phyloP scores from a whole-genome alignment of 495 filamentous ascomycete genomes.

The Gamarada debralockiae region DNA sequence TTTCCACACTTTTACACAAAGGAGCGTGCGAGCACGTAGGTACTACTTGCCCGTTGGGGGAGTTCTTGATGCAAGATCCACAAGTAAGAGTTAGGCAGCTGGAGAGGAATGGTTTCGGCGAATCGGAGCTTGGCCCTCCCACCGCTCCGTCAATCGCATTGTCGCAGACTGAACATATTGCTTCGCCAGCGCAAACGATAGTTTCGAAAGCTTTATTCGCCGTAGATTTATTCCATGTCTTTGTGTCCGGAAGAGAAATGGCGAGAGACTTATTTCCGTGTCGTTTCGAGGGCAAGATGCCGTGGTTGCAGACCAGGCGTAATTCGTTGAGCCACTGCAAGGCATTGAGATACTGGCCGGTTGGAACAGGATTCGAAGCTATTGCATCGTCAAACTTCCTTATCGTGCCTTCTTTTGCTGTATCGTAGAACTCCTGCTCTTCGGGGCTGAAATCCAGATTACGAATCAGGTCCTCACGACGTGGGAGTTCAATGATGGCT shows the following conservation, averaged over 20 bases:
- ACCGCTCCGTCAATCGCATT: too few species aligned
- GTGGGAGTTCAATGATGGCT: slow-evolving; percentile 28
- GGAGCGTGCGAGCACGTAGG: too few species aligned
- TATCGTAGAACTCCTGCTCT: slow-evolving; percentile 30
- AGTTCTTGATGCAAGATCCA: too few species aligned
- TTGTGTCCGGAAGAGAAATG: not conserved
- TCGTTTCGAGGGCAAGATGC: slow-evolving; percentile 26
- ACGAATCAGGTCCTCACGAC: slow-evolving; percentile 21
- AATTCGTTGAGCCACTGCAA: slow-evolving; percentile 39
- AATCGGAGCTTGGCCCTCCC: too few species aligned
- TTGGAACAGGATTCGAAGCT: slow-evolving; percentile 1
- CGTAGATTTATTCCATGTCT: slow-evolving; percentile 3
- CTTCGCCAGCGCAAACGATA: not conserved
- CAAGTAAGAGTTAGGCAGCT: too few species aligned
- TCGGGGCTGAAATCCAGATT: slow-evolving; percentile 26
- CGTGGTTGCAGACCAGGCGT: slow-evolving; percentile 38
- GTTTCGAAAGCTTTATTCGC: slow-evolving; percentile 12
- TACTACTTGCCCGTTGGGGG: too few species aligned
- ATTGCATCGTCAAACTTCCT: not conserved
- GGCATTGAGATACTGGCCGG: slow-evolving; percentile 8
- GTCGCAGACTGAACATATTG: slow-evolving; percentile 3
- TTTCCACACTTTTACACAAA: too few species aligned
- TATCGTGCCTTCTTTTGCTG: slow-evolving; percentile 17
- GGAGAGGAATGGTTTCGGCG: too few species aligned
- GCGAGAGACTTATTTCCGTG: not conserved